Evolutionary conservation across 192 early-diverging fungal genomes (phyloP), one percentile per base, ranked within the genome.

Genomic region (Mortierella hygrophila): DNA sequence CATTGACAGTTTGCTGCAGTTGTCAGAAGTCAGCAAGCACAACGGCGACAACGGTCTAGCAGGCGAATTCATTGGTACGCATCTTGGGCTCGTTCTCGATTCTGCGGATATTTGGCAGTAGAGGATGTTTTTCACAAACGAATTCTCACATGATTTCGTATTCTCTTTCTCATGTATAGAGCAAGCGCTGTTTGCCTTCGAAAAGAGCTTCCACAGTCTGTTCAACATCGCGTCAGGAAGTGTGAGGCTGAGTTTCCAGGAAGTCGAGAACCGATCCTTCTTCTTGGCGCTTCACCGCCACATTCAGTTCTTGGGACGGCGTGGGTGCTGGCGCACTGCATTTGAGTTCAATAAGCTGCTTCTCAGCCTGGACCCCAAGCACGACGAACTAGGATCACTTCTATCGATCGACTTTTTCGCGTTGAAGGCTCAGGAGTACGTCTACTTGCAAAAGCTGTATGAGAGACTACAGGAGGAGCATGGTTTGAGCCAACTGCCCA

Each of bases 301-400:
- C 52, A 94, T 98, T 70, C 93, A 95, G 84, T 97, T 95, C 80
- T 81, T 97, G 79, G 91, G 94, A 35, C 90, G 97, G n/a, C 91
- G 95, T 70, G 97, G 98, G 20, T 98, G 97, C 88, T 99, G 98
- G 98, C 88, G 96, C 52, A 99, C 98, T 32, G 93, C 95, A 29
- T 94, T 97, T 79, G 98, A 98, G 88, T 94, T 97, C 70, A 93
- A 95, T 71, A 99, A 96, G 89, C 88, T 88, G 2, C 55, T 76
- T 20, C 63, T 88, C 44, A 93, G 93, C 72, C 88, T 98, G 74
- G 96, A 97, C 81, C 95, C 96, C 5, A 87, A 85, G 41, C 88
- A 89, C 16, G 98, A 99, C 76, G 96, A 97, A 15, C 89, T 96
- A 7, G 92, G 96, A 10, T 91, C 93, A 4, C 78, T 96, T 46